A percentile compares a stretch with the other conserved stretches of the same genome.
These are phyloP conservation scores for Amaranthus tricolor DNA, from an alignment of 179 eudicot genomes.

Conservation along the genomic window DNA sequence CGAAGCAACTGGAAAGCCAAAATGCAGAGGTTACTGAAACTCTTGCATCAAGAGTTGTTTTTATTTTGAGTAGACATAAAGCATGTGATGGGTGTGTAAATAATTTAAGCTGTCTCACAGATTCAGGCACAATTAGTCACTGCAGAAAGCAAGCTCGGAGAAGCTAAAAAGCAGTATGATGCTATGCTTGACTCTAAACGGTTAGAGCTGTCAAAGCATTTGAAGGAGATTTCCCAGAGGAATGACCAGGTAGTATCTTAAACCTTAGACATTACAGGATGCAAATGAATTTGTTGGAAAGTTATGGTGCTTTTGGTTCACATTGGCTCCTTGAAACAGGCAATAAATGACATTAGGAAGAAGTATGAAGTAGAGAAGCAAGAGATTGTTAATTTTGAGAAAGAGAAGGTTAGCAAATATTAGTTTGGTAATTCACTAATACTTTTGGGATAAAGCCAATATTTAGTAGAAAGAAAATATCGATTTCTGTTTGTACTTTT, in stretches of 20 bases:
- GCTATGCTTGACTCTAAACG: constrained; percentile 84
- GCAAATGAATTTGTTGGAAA: neutral
- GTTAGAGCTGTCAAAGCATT: constrained; percentile 76
- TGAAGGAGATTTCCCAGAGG: constrained; percentile 88
- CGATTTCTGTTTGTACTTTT: constrained; percentile 31
- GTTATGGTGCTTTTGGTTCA: constrained; percentile 19
- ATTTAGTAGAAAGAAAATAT: neutral
- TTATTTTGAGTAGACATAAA: constrained; percentile 13
- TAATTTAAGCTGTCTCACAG: constrained; percentile 38
- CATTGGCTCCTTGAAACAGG: constrained; percentile 45
- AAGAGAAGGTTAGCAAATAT: constrained; percentile 66
- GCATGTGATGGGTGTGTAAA: constrained; percentile 8
- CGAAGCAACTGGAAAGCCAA: constrained; percentile 58
- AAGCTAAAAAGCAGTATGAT: constrained; percentile 81
- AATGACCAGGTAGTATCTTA: constrained; percentile 71
- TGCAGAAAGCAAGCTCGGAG: constrained; percentile 69
- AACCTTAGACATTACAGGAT: constrained; percentile 5
- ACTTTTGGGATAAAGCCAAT: neutral
- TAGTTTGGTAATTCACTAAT: neutral
- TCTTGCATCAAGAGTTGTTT: constrained; percentile 6
- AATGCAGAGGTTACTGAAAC: constrained; percentile 56
- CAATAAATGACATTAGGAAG: constrained; percentile 84
- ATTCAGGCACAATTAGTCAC: constrained; percentile 45
- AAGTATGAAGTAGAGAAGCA: constrained; percentile 83
- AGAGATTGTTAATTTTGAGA: constrained; percentile 64